Conservation (phyloP, 2,329 filamentous ascomycete genomes). For the Fusarium nisikadoi region DNA sequence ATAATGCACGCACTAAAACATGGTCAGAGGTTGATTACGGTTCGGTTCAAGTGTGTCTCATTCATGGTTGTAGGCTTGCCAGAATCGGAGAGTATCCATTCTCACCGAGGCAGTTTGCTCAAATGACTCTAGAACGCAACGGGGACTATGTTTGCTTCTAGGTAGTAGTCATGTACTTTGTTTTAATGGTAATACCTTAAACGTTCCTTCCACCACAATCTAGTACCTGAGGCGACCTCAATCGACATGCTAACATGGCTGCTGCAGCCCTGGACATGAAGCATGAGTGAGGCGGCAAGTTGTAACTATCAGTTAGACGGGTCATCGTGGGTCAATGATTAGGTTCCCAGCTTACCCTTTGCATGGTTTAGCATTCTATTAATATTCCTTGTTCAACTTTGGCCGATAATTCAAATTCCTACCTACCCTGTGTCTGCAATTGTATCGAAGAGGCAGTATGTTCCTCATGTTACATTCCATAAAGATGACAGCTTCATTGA, state of each 20-base stretch:
- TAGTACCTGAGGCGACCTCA: not conserved
- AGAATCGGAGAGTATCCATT: not conserved
- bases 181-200: not conserved
- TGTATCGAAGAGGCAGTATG: not conserved
- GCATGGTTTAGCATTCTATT: not conserved
- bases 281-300: conserved; percentile 18
- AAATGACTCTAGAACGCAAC: not conserved
- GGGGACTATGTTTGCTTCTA: not conserved
- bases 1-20: conserved; percentile 38
- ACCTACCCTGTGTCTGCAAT: not conserved
- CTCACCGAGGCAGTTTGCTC: not conserved
- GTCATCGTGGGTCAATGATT: not conserved
- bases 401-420: too few species aligned
- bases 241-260: not conserved
- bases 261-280: conserved; percentile 8
- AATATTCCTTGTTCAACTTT: not conserved
- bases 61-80: not conserved
- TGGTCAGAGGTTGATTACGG: conserved; percentile 18
- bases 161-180: not conserved
- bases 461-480: not conserved
- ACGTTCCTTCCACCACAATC: not conserved
- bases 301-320: not conserved
- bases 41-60: conserved; percentile 3
- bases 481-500: not conserved
- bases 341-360: not conserved